Base-by-base conservation (phyloP, 805 yeast genomes). In the Wickerhamomyces silvicola region DNA sequence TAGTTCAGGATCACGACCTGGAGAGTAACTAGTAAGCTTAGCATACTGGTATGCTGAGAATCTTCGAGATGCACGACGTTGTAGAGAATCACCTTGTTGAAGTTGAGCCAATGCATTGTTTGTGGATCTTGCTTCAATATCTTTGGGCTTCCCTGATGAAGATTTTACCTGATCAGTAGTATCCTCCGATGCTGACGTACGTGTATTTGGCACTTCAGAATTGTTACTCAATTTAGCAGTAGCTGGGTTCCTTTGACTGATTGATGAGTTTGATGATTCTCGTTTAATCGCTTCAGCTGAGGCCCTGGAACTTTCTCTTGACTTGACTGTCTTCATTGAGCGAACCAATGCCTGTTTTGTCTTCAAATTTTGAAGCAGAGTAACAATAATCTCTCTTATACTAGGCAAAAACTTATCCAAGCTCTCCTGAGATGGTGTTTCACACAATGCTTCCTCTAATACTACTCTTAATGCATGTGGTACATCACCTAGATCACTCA, bases 31-130 rank as follows among this genome's bases (percentile, higher is more conserved):
- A 0, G 84, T 64, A 9, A 83, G 65, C 47, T 81, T 83, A 1
- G 94, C 85, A 57, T 80, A 79, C 50, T 90, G 97, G 39, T 88
- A 90, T 0, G 97, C 96, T 5, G 96, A 86, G 52, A 81, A 90
- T 34, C 98, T 66, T 45, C 90, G 81, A 0, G 97, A 88, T 0
- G 97, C 99, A 39, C 96, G 72, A 44, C 99, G 71, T 62, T 81
- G 94, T 20, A 92, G 62, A 3, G 84, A 81, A 29, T 83, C 84
- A 4, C 88, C 85, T 28, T 79, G 77, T 48, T 90, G 95, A 8
- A 90, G 64, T 44, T 83, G 84, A 0, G 77, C 66, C 18, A 88
- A 63, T 0, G 95, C 86, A 45, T 81, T 86, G 14, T 54, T 59
- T 33, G 50, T 54, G 16, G 35, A 30, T 10, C 7, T 8, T 17